phyloP scores from a whole-genome alignment of 495 filamentous ascomycete genomes.

The Hypoxylon subgilvum region DNA sequence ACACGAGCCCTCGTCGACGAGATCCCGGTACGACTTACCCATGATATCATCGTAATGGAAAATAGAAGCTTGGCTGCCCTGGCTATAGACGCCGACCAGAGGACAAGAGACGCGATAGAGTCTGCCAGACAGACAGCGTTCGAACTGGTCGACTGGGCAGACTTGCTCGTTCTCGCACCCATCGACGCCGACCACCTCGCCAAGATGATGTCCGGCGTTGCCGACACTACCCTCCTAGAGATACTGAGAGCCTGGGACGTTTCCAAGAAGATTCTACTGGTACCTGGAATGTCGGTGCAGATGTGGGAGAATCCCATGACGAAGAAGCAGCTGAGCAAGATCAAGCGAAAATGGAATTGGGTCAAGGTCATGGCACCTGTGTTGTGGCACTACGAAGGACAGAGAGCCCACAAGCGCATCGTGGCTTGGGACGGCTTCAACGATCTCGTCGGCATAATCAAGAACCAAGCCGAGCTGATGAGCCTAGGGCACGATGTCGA shows the following conservation, averaged over 20 bases:
- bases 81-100: conserved; percentile 37
- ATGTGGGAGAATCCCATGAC: conserved; percentile 90
- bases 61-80: conserved; percentile 47
- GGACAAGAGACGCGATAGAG: conserved; percentile 50
- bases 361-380: conserved; percentile 72
- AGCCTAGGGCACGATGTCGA: conserved; percentile 65
- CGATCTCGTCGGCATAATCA: conserved; percentile 67
- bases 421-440: conserved; percentile 71
- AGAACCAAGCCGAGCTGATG: conserved; percentile 69
- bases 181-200: conserved; percentile 80
- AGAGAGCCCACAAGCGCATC: conserved; percentile 51
- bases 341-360: conserved; percentile 82
- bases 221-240: conserved; percentile 74
- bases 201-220: conserved; percentile 80
- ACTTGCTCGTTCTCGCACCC: conserved; percentile 81
- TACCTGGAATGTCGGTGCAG: conserved; percentile 79
- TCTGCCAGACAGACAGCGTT: conserved; percentile 61
- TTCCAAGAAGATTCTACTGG: conserved; percentile 77
- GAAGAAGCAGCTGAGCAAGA: conserved; percentile 79
- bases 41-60: conserved; percentile 57
- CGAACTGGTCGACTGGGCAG: conserved; percentile 84
- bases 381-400: conserved; percentile 71
- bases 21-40: conserved; percentile 55
- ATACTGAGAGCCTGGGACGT: conserved; percentile 83
- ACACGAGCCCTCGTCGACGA: conserved; percentile 62